phyloP scores from a whole-genome alignment of 306 rosid species.

The Prunus fruticosa region DNA sequence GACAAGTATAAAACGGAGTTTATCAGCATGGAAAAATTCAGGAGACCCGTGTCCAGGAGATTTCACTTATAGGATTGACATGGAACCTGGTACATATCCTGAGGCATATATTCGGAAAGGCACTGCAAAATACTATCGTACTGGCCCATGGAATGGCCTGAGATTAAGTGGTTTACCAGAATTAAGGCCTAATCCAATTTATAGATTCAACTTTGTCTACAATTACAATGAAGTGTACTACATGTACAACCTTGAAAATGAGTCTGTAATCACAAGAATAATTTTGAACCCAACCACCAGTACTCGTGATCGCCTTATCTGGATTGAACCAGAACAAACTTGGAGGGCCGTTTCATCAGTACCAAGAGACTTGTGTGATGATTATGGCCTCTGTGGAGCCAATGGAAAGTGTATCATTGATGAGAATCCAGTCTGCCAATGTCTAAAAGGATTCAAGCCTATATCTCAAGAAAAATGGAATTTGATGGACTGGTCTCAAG shows the following conservation, averaged over 20 bases:
- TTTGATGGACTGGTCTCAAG: no score
- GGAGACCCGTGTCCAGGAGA: no score
- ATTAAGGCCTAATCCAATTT: constrained; percentile 29
- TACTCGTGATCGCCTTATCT: constrained; percentile 17
- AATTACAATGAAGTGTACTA: constrained; percentile 39
- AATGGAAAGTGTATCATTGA: constrained; percentile 31
- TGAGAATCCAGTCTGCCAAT: constrained; percentile 42
- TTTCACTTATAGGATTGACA: constrained; percentile 24
- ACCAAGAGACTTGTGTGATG: constrained; percentile 46
- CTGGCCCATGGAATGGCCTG: constrained; percentile 56
- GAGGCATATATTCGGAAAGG: constrained; percentile 35
- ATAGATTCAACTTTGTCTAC: constrained; percentile 22
- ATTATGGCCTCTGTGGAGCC: constrained; percentile 40
- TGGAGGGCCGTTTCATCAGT: constrained; percentile 31
- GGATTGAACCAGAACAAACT: constrained; percentile 31
- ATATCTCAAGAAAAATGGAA: constrained; percentile 10
- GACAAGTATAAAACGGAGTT: no score
- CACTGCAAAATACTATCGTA: constrained; percentile 18
- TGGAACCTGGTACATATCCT: constrained; percentile 20
- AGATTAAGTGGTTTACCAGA: constrained; percentile 39
- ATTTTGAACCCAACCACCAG: no score
- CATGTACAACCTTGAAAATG: constrained; percentile 33
- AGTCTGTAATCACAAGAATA: constrained; percentile 23
- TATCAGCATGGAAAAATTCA: no score
- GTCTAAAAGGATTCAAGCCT: constrained; percentile 43